Evolutionary conservation across 1,284 basidiomycete species (phyloP).

Genomic region (Puccinia hordei): DNA sequence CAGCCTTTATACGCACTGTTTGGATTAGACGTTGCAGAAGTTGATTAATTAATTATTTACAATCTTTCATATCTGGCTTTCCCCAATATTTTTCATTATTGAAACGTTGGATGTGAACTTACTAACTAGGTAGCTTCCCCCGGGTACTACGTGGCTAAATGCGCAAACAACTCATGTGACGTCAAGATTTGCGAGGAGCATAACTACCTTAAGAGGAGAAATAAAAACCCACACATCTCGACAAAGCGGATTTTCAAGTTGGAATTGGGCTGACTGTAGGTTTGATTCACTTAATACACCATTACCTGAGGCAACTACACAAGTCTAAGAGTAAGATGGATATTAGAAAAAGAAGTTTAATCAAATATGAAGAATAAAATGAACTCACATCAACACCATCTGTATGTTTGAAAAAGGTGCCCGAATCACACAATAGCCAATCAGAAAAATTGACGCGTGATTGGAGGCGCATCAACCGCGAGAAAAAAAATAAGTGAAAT

Average conservation of each 20-base stretch:
- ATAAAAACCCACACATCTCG: constrained; percentile 19
- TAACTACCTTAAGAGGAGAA: neutral
- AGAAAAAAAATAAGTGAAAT: neutral
- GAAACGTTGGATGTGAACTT: neutral
- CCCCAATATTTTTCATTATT: neutral
- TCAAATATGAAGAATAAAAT: neutral
- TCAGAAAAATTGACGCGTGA: neutral
- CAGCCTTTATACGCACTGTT: constrained; percentile 16
- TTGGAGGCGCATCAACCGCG: too few species aligned
- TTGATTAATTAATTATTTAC: too few species aligned
- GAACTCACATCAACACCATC: constrained; percentile 25
- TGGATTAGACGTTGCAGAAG: neutral
- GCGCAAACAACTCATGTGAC: neutral
- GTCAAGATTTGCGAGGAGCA: neutral
- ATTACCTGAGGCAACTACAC: constrained; percentile 10
- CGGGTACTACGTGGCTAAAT: constrained; percentile 7
- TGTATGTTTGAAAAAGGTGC: neutral
- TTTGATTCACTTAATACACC: constrained; percentile 15
- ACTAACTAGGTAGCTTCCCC: constrained; percentile 15
- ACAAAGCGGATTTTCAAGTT: constrained; percentile 5
- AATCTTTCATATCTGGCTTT: too few species aligned
- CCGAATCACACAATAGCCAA: neutral
- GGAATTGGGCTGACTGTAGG: neutral
- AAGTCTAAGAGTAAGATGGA: neutral
- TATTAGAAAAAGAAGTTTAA: too few species aligned